Evolutionary conservation across 768 basidiomycete genomes (phyloP).

Genomic region (Tricholoma terreum): DNA sequence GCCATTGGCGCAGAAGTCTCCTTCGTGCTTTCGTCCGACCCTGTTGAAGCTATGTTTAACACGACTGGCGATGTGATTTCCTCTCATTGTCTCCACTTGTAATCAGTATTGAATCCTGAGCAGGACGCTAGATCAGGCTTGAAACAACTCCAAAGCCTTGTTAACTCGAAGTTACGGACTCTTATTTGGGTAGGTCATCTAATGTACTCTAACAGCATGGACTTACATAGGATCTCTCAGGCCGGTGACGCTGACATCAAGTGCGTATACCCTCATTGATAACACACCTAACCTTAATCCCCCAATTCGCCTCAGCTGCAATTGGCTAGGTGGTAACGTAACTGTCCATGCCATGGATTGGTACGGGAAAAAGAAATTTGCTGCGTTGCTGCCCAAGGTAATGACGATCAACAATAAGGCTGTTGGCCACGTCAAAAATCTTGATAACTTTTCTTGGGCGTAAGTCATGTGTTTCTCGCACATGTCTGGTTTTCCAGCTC

Average conservation of each 20-base stretch:
- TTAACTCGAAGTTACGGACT: slow-evolving; percentile 40
- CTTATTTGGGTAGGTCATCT: slow-evolving; percentile 42
- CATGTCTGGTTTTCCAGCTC: not conserved
- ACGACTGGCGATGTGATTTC: slow-evolving; percentile 50
- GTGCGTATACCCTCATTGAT: slow-evolving; percentile 41
- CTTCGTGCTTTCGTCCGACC: slow-evolving; percentile 49
- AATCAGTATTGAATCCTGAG: not conserved
- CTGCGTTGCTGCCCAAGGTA: no score
- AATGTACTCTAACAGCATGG: slow-evolving; percentile 1
- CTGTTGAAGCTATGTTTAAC: slow-evolving; percentile 37
- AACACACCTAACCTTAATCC: no score
- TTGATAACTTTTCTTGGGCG: slow-evolving; percentile 55
- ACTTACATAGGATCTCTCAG: slow-evolving; percentile 25
- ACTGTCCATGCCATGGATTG: no score
- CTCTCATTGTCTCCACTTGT: not conserved
- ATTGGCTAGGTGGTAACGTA: no score
- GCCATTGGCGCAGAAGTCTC: slow-evolving; percentile 51
- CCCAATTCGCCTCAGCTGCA: no score
- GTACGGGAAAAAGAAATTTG: no score
- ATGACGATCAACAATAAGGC: no score
- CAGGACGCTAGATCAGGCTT: slow-evolving; percentile 53
- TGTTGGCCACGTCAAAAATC: no score
- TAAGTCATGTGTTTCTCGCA: slow-evolving; percentile 26
- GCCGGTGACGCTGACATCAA: slow-evolving; percentile 33
- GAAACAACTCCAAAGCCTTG: slow-evolving; percentile 46